Evolutionary conservation across 371 early-diverging fungal species (phyloP), one percentile per base, ranked within the genome.

Genomic region (Mucor piriformis): DNA sequence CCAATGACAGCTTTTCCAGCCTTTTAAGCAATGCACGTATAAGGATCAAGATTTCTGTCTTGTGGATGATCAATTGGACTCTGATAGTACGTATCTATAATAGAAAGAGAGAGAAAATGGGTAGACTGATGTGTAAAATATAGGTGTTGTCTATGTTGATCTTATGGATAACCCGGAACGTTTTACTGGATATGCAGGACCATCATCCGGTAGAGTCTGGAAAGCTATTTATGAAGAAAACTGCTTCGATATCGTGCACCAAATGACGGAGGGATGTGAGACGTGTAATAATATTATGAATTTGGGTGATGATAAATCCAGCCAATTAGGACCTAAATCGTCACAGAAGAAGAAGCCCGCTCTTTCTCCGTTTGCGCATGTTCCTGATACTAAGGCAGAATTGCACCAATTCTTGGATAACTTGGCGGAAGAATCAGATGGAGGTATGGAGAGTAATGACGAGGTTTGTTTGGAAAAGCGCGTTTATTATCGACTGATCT

Each of bases 151-250:
- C 29, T 97, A 91, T 77, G 89, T 97, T 7, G 91, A 99, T 65
- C 79, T 99, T 21, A 64, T 86, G 0, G 86, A 88, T 24, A 98
- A 98, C 63, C 97, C 97, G 10, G 99, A 99, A 70, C 86, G 96
- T 15, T 99, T 93, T 70, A 98, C 99, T 0, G 99, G 97, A 3
- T 98, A 96, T 66, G 84, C 92, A 1, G 99, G 99, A 29, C 84
- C 86, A 35, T 88, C 92, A 37, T 90, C 97, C 34, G 85, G 82
- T 16, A 83, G 90, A 52, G 90, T 98, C 10, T 98, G 99, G 99
- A 84, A 84, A 50, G 86, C 97, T 7, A 94, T 98, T 20, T 98
- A 98, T 61, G 83, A 91, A 60, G 94, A 98, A 70, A 97, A 97
- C 74, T 97, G 98, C 66, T 97, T 97, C 72, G 85, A 88, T 59